Evolutionary conservation across 129 eudicot species (phyloP).

Genomic region (Lactuca saligna): DNA sequence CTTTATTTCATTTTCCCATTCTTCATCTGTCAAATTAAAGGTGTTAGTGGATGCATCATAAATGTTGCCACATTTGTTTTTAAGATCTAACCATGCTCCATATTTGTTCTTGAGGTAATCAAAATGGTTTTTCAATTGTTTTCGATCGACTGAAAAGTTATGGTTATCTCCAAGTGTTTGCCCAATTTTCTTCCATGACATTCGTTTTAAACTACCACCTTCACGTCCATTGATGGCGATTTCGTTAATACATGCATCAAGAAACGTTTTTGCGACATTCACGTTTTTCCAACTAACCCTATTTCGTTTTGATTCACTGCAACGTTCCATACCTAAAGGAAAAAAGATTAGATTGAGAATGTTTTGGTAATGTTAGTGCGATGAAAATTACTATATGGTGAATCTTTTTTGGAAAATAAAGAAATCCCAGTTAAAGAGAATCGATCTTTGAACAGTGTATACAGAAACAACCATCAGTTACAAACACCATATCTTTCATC

Average conservation of each 20-base stretch:
- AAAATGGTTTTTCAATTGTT: constrained; percentile 11
- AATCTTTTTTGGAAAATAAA: too few relatives aligned
- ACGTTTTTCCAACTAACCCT: constrained; percentile 16
- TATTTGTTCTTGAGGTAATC: constrained; percentile 13
- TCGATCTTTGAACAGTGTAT: not conserved
- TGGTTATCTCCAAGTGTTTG: constrained; percentile 6
- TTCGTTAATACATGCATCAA: constrained; percentile 13
- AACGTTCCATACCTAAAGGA: not conserved
- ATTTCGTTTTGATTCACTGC: not conserved
- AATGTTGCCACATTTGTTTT: constrained; percentile 4
- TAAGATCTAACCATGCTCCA: constrained; percentile 11
- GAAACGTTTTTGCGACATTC: constrained; percentile 4
- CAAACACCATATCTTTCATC: not conserved
- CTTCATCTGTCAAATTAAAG: constrained; percentile 5
- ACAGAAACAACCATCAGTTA: not conserved
- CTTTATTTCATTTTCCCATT: constrained; percentile 18
- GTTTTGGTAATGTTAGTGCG: not conserved
- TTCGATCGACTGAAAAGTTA: constrained; percentile 4
- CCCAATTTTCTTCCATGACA: constrained; percentile 13
- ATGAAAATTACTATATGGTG: too few relatives aligned
- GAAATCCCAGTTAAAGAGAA: not conserved
- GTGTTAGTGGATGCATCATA: constrained; percentile 8
- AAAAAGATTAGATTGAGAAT: too few relatives aligned
- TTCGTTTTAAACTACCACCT: constrained; percentile 9
- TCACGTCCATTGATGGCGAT: not conserved